phyloP scores from a whole-genome alignment of 192 early-diverging fungal genomes.

The Coemansia sp. region DNA sequence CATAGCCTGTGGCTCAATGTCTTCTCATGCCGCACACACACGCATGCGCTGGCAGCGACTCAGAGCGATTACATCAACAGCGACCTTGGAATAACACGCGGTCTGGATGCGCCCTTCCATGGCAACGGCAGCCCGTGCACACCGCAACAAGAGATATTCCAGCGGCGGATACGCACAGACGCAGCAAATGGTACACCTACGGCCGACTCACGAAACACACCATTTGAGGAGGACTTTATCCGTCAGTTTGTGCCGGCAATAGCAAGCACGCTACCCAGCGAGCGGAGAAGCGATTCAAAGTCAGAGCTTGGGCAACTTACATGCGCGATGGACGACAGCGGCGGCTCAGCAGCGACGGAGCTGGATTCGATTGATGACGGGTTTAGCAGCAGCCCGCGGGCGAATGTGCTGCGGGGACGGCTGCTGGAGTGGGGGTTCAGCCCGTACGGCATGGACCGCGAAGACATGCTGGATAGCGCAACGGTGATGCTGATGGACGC shows the following conservation, averaged over 20 bases:
- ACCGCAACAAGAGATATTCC: not conserved
- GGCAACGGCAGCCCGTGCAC: constrained; percentile 11
- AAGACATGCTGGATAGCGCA: constrained; percentile 67
- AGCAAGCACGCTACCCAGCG: constrained; percentile 30
- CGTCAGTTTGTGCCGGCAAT: constrained; percentile 54
- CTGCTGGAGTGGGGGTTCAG: constrained; percentile 69
- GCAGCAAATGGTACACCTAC: constrained; percentile 36
- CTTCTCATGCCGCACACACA: constrained; percentile 45
- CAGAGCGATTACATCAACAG: constrained; percentile 1
- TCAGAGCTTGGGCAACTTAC: not conserved
- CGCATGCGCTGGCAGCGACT: constrained; percentile 14
- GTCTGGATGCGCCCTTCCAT: not conserved
- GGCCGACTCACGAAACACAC: constrained; percentile 43
- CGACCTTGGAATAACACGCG: not conserved
- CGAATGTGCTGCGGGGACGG: constrained; percentile 54
- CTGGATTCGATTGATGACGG: constrained; percentile 17
- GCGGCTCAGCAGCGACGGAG: not conserved
- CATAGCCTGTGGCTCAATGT: constrained; percentile 56
- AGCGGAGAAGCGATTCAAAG: not conserved
- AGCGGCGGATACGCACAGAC: constrained; percentile 47
- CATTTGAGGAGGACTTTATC: constrained; percentile 56
- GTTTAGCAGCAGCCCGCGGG: constrained; percentile 37
- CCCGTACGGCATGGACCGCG: constrained; percentile 63
- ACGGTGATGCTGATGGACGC: constrained; percentile 69
- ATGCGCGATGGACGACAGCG: not conserved